Percentiles rank a stretch among this genome's conserved stretches.
Evolutionary conservation across 805 yeast species (phyloP).

Genomic region (Yamadazyma olivae): DNA sequence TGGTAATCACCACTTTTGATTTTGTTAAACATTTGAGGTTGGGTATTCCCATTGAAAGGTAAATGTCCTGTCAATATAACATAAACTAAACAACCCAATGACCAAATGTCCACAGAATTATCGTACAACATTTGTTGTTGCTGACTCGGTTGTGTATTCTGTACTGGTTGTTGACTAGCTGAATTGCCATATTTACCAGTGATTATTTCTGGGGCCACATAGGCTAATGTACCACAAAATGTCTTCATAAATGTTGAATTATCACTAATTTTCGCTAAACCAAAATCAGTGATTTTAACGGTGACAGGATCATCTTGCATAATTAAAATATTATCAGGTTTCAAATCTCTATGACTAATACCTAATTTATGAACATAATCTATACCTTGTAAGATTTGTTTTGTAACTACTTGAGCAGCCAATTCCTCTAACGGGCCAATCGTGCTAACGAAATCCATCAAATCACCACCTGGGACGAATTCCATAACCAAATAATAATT

Average conservation of each 20-base stretch:
- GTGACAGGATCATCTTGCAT: conserved; percentile 87
- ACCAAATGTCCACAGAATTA: conserved; percentile 94
- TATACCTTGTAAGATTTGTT: conserved; percentile 81
- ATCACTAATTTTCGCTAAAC: conserved; percentile 87
- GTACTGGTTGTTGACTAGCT: conserved; percentile 17
- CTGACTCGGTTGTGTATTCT: conserved; percentile 6
- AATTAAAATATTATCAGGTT: conserved; percentile 92
- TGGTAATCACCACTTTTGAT: conserved; percentile 79
- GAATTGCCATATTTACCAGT: conserved; percentile 51
- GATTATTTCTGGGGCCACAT: conserved; percentile 92
- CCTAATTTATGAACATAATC: conserved; percentile 85
- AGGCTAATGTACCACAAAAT: conserved; percentile 96
- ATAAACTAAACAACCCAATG: conserved; percentile 89
- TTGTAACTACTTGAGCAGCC: conserved; percentile 81
- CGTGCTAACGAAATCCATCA: conserved; percentile 95
- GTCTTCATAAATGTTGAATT: conserved; percentile 87
- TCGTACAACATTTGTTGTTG: conserved; percentile 48
- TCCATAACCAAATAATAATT: conserved; percentile 92
- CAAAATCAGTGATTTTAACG: conserved; percentile 95
- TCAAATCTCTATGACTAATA: conserved; percentile 92
- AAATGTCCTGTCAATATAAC: conserved; percentile 90
- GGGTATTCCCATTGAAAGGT: conserved; percentile 93
- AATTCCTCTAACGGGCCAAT: conserved; percentile 91
- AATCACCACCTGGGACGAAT: conserved; percentile 92
- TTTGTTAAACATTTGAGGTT: conserved; percentile 75